These are phyloP conservation scores for Pseudocercospora vitis DNA, from an alignment of 2,329 filamentous ascomycete species.

Conservation along the genomic window DNA sequence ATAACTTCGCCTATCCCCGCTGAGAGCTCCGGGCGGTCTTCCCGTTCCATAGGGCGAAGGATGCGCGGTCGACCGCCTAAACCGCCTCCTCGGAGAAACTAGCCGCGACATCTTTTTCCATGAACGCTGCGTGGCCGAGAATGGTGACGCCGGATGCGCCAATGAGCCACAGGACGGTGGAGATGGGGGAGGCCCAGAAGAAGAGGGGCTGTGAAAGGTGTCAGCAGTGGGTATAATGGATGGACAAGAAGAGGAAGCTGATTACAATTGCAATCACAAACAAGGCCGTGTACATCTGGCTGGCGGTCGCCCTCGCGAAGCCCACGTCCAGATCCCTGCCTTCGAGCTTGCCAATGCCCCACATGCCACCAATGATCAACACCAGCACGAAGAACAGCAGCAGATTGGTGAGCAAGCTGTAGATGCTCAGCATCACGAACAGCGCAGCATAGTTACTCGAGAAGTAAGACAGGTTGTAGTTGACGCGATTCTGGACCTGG, in stretches of 20 bases:
- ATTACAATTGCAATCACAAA: conserved; percentile 69
- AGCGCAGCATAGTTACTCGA: conserved; percentile 97
- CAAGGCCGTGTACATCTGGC: conserved; percentile 90
- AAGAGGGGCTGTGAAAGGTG: conserved; percentile 60
- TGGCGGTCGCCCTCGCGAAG: conserved; percentile 76
- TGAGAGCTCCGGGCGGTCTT: conserved; percentile 85
- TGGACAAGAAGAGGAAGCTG: background rate
- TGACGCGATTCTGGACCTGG: conserved; percentile 87
- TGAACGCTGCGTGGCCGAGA: conserved; percentile 72
- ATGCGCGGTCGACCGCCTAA: conserved; percentile 99
- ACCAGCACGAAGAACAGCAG: conserved; percentile 88
- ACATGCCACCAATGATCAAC: conserved; percentile 82
- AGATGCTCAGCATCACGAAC: conserved; percentile 93
- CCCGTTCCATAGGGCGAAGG: conserved; percentile 85
- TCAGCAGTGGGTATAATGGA: background rate
- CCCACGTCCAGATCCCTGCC: conserved; percentile 87
- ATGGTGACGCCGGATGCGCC: conserved; percentile 93
- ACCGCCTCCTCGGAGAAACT: conserved; percentile 99
- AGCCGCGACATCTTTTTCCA: conserved; percentile 69
- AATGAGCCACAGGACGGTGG: conserved; percentile 89
- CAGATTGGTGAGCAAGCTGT: conserved; percentile 86
- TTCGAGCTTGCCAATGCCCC: conserved; percentile 83
- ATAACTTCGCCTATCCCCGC: conserved; percentile 56
- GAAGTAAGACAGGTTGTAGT: conserved; percentile 97
- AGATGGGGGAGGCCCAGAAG: conserved; percentile 79